Percentiles rank a stretch among this genome's conserved stretches.
These are phyloP conservation scores for Neocucurbitaria cava DNA, from an alignment of 2,329 filamentous ascomycete genomes.

Conservation along the genomic window DNA sequence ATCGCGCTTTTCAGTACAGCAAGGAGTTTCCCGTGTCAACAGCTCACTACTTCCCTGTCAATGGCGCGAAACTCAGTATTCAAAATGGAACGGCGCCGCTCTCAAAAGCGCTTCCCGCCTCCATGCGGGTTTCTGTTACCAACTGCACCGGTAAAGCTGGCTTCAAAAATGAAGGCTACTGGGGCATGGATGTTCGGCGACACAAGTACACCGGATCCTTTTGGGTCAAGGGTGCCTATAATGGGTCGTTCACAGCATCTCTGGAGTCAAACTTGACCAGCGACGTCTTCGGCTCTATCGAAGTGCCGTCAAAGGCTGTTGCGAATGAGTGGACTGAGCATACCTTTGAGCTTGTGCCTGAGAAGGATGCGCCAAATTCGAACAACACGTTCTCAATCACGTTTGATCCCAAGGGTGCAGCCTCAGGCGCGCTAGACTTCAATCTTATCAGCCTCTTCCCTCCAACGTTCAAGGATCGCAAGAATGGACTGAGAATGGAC, in stretches of 20 bases:
- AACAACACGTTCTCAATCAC: conserved; percentile 62
- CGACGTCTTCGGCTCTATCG: conserved; percentile 50
- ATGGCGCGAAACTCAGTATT: conserved; percentile 45
- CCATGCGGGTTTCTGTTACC: conserved; percentile 50
- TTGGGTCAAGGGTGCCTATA: conserved; percentile 52
- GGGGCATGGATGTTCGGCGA: conserved; percentile 59
- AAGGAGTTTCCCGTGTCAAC: conserved; percentile 30
- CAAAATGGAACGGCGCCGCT: conserved; percentile 51
- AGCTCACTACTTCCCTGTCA: conserved; percentile 42
- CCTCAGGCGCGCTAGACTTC: conserved; percentile 49
- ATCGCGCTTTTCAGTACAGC: conserved; percentile 71
- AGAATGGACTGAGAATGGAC: conserved; percentile 60
- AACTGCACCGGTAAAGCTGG: conserved; percentile 52
- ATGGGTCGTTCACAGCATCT: conserved; percentile 48
- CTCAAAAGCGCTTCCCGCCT: conserved; percentile 54
- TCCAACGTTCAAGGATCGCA: conserved; percentile 61
- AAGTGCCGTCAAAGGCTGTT: conserved; percentile 38
- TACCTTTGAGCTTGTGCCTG: conserved; percentile 45
- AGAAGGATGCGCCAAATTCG: conserved; percentile 50
- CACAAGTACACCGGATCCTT: conserved; percentile 61
- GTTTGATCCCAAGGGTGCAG: conserved; percentile 52
- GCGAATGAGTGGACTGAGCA: conserved; percentile 51
- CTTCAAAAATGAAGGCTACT: conserved; percentile 59
- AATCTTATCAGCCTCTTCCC: conserved; percentile 62
- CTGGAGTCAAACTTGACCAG: conserved; percentile 51